Evolutionary conservation across 2,329 filamentous ascomycete genomes (phyloP), one percentile per base, ranked within the genome.

Genomic region (Didymella pinodella): DNA sequence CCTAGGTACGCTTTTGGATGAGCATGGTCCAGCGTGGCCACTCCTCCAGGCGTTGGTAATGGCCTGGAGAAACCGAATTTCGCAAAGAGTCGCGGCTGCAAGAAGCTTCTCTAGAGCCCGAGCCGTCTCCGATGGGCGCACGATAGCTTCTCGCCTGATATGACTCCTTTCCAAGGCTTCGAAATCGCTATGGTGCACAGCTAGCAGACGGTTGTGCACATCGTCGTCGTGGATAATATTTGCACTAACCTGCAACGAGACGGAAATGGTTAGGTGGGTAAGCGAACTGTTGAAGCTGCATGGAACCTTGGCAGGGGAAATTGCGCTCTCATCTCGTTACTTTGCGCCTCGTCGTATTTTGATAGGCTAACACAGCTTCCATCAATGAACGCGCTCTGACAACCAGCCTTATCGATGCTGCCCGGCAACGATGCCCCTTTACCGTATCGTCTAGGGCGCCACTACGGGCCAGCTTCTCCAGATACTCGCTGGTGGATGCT

Each of bases 281-380:
- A 65, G 57, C 65, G 63, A 67, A 62, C 49, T 69, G 66, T 69
- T 68, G 68, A 74, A 63, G 62, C 66, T 64, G 66, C 69, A 71
- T 67, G 66, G 54, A 51, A 63, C 55, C 64, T 70, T 65, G 65
- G 63, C 69, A 69, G 65, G 72, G 63, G 65, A 72, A 70, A 69
- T 67, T 70, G 65, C 56, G 50, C 57, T 43, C 64, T 71, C 74
- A 76, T 75, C 70, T 76, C 68, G 71, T 71, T 71, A 69, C 61
- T 59, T 54, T 51, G 45, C 59, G 59, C 59, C 57, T 59, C 66
- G 41, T 63, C 59, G 54, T 36, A 26, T 61, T 59, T 14, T 64
- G 66, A 73, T 72, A 65, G 65, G 64, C 51, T 50, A 48, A 31
- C 41, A 56, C 43, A 58, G 55, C 58, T 61, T 65, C 65, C 61